Base-by-base conservation (phyloP, 1,139 yeast genomes). In the Blastobotrys malaysiensis region DNA sequence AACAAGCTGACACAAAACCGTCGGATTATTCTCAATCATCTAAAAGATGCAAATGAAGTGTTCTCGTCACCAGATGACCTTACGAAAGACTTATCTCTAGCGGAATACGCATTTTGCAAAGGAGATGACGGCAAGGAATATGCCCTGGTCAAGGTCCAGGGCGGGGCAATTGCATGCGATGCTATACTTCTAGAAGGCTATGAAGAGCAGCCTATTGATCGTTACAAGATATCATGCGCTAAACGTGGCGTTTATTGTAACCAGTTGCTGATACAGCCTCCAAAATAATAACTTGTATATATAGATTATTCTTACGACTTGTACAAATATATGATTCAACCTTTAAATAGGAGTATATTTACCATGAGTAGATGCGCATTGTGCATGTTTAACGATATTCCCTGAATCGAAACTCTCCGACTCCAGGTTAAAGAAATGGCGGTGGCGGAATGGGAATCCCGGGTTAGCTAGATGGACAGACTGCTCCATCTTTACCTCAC, bases 101-200 rank as follows among this genome's bases (percentile, higher is more conserved):
- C 53, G 1, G 51, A 53, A 39, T 53, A 53, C 47, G 9, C 27
- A 9, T 31, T 46, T 18, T 43, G 14, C n/a, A 50, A 51, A 22
- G n/a, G n/a, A n/a, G 49, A 46, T 14, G 24, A 43, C 1, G 55
- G 57, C 46, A 50, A 31, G n/a, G 39, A 31, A 16, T 31, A 31
- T 16, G 39, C 39, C 2, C 6, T 57, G 7, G 46, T 59, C 13
- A 52, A 48, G 24, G 45, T 52, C 7, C 43, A 49, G 16, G 61
- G 55, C 18, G 61, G 60, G 5, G 21, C 56, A n/a, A 14, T 59
- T 5, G 27, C 55, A 1, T 45, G 55, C n/a, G 43, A 45, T 9
- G 47, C 46, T 14, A 46, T 59, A 26, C 50, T 57, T 18, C 52
- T 57, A 16, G 58, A 60, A 46, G 63, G 63, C 3, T 60, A 43